Percentiles rank a stretch among this genome's conserved stretches.
Evolutionary conservation across 2,329 filamentous ascomycete genomes (phyloP).

Genomic region (Trematosphaeria pertusa): DNA sequence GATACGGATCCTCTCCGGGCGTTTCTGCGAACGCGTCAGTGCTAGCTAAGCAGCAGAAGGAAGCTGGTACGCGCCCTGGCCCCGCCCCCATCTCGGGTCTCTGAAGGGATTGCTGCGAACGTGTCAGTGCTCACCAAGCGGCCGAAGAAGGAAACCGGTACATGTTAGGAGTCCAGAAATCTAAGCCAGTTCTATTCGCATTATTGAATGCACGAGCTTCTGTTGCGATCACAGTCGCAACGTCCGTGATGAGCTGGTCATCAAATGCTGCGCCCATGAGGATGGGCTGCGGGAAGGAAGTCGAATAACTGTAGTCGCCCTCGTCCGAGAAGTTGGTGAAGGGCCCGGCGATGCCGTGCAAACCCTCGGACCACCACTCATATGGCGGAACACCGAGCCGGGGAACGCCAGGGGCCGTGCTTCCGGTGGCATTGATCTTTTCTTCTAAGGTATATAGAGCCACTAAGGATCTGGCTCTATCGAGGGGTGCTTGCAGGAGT

Average conservation of each 20-base stretch:
- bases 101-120: conserved; percentile 69
- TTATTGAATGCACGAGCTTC: conserved; percentile 73
- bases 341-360: conserved; percentile 65
- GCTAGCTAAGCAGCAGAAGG: background rate
- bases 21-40: conserved; percentile 51
- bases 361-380: conserved; percentile 61
- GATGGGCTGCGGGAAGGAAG: conserved; percentile 71
- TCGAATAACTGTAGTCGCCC: conserved; percentile 67
- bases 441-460: conserved; percentile 36
- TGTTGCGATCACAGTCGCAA: conserved; percentile 64
- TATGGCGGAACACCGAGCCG: conserved; percentile 67
- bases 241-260: conserved; percentile 64
- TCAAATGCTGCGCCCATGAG: conserved; percentile 69
- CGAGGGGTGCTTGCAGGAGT: conserved; percentile 27
- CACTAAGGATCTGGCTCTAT: conserved; percentile 32
- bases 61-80: conserved; percentile 20
- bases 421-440: conserved; percentile 62
- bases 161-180: conserved; percentile 72
- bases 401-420: conserved; percentile 49
- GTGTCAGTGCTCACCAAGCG: background rate
- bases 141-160: background rate
- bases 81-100: conserved; percentile 66
- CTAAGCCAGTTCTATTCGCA: conserved; percentile 58
- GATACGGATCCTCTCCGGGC: conserved; percentile 64
- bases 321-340: conserved; percentile 63